Percentiles rank a stretch among this genome's conserved stretches.
Evolutionary conservation across 306 rosid species (phyloP).

Genomic region (Casuarina cunninghamiana): DNA sequence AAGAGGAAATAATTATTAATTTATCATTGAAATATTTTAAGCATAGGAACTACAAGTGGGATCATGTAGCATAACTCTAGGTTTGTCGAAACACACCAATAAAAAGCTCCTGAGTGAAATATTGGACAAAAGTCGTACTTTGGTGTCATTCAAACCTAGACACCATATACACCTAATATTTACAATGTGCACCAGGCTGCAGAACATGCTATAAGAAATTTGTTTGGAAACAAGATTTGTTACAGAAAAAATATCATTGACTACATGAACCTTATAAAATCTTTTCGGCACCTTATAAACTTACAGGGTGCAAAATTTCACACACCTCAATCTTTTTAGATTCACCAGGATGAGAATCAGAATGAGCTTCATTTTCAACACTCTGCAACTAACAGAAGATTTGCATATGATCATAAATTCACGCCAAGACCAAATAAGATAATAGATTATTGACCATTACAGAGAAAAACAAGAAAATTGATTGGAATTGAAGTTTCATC

Average conservation of each 20-base stretch:
- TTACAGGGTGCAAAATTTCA: slow-evolving; percentile 17
- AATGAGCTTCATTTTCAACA: slow-evolving; percentile 45
- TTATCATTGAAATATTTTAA: neutral
- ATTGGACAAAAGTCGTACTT: neutral
- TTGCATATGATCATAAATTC: slow-evolving; percentile 30
- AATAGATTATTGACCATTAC: slow-evolving; percentile 1
- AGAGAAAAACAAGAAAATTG: slow-evolving; percentile 11
- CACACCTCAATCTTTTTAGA: slow-evolving; percentile 60
- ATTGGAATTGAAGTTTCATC: slow-evolving; percentile 18
- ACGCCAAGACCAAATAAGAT: slow-evolving; percentile 30
- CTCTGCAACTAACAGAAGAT: slow-evolving; percentile 49
- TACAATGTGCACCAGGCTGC: neutral
- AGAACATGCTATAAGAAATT: neutral
- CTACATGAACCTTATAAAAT: neutral
- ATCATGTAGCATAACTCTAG: neutral
- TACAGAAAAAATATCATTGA: too few species aligned
- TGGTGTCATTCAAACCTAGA: neutral
- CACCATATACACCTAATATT: neutral
- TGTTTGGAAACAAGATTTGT: neutral
- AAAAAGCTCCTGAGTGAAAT: neutral
- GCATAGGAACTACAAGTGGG: neutral
- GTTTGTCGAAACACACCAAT: neutral
- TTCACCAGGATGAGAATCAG: slow-evolving; percentile 42
- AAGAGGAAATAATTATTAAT: neutral
- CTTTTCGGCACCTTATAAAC: neutral